Base-by-base conservation (phyloP, 495 filamentous ascomycete genomes). In the Talaromyces nanjingensis region DNA sequence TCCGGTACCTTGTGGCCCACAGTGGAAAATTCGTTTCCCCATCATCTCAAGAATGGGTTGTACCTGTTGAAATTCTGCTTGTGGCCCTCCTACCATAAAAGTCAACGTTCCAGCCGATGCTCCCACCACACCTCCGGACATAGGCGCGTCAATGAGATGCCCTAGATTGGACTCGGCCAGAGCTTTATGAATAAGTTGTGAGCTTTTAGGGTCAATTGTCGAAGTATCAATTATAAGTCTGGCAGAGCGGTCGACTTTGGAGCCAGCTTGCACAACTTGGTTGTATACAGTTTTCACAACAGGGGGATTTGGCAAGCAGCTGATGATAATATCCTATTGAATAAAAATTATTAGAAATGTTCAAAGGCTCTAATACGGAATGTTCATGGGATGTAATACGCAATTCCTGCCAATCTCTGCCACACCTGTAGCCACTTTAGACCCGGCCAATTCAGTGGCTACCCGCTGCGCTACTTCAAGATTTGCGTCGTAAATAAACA, bases 151-250 rank as follows among this genome's bases (percentile, higher is more conserved):
- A 37, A 92, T 84, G 59, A 93, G 92, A 14, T 77, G 75, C 27
- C 84, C 82, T 60, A 80, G 71, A 4, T 80, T 69, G 0, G 84
- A 81, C 24, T 79, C 72, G 25, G 84, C 75, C 20, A 92, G 82
- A 12, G 79, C 77, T 29, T 83, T 79, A 8, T 87, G 87, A 31
- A 92, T 81, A 60, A 84, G 79, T 62, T 82, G 82, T 4, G 89
- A 91, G 1, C 91, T 87, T n/a, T 84, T 79, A 0, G 91, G 90
- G 71, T 96, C 91, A 64, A 96, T 96, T 11, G 91, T 96, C 5
- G 91, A 96, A 61, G 84, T 89, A 67, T 93, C 90, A 66, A 93
- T 90, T 70, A 91, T 91, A 27, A 91, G 67, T 25, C 87, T 82
- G 71, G 37, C 76, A 73, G 1, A 74, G 58, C 24, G 63, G 42